These are phyloP conservation scores for Daldinia sp. DNA, from an alignment of 2,329 filamentous ascomycete species.

Conservation along the genomic window DNA sequence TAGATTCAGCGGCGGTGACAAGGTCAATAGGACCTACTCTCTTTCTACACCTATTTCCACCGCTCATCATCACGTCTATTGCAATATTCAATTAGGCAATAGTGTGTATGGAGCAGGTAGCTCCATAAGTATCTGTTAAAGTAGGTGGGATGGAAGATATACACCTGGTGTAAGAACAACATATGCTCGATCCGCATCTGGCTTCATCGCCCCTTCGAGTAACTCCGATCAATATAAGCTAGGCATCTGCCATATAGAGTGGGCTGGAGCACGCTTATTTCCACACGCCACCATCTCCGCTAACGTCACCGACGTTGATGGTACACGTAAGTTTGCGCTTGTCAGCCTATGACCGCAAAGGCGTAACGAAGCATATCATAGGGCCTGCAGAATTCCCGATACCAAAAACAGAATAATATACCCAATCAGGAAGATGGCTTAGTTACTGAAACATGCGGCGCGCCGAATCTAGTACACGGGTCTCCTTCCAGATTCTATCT, in stretches of 20 bases:
- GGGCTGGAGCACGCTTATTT: neutral
- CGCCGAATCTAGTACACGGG: neutral
- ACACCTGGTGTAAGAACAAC: neutral
- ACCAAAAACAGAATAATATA: too few relatives aligned
- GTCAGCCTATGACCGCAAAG: neutral
- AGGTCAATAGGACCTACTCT: neutral
- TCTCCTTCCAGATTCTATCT: too few relatives aligned
- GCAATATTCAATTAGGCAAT: neutral
- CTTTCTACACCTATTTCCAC: neutral
- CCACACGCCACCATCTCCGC: neutral
- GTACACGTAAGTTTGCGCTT: neutral
- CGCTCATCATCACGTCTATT: neutral
- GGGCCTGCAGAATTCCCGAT: neutral
- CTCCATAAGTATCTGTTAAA: too few relatives aligned
- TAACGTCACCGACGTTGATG: neutral
- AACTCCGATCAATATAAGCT: neutral
- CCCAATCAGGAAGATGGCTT: too few relatives aligned
- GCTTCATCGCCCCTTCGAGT: neutral
- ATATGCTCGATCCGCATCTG: neutral
- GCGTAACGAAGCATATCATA: neutral
- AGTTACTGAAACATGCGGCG: neutral
- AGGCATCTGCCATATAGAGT: too few relatives aligned
- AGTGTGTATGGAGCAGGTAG: neutral
- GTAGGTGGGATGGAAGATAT: neutral
- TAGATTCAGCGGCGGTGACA: neutral